Conservation (phyloP, 2,329 filamentous ascomycete genomes). For the Hypoxylon sp. region DNA sequence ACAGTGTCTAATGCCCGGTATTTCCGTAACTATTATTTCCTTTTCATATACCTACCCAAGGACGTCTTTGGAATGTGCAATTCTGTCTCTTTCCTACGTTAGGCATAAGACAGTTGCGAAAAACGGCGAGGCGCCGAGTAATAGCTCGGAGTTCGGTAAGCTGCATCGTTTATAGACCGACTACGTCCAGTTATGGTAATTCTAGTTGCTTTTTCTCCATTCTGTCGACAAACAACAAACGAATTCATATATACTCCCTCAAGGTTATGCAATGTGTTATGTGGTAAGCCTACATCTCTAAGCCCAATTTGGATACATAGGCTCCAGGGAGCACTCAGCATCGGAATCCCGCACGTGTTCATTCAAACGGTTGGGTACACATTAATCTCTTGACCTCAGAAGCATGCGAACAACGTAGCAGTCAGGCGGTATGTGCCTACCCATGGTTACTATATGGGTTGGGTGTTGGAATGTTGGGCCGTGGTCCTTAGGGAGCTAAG, state of each 20-base stretch:
- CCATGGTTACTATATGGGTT: conserved; percentile 5
- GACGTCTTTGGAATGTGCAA: neutral
- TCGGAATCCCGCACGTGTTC: conserved; percentile 21
- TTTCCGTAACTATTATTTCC: conserved; percentile 15
- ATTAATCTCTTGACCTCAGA: conserved; percentile 2
- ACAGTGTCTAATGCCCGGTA: conserved; percentile 14
- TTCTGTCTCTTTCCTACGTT: neutral
- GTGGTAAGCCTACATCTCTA: conserved; percentile 7
- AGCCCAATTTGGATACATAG: conserved; percentile 5
- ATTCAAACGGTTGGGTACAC: conserved; percentile 11
- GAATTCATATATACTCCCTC: neutral
- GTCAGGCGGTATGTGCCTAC: neutral
- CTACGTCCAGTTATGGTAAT: conserved; percentile 18
- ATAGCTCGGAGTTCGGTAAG: conserved; percentile 39
- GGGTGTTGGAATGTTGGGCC: conserved; percentile 17
- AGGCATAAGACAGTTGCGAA: conserved; percentile 6
- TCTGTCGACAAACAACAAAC: conserved; percentile 1
- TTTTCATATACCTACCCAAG: neutral
- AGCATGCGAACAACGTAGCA: neutral
- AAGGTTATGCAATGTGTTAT: conserved; percentile 16
- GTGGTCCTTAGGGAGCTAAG: neutral
- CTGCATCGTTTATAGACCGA: conserved; percentile 27
- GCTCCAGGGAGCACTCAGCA: neutral
- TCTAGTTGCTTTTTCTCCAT: neutral
- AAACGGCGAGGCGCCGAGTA: conserved; percentile 13